Percentiles rank a stretch among this genome's conserved stretches.
Conservation (phyloP, 495 filamentous ascomycete species). For the Aspergillus cavernicola region DNA sequence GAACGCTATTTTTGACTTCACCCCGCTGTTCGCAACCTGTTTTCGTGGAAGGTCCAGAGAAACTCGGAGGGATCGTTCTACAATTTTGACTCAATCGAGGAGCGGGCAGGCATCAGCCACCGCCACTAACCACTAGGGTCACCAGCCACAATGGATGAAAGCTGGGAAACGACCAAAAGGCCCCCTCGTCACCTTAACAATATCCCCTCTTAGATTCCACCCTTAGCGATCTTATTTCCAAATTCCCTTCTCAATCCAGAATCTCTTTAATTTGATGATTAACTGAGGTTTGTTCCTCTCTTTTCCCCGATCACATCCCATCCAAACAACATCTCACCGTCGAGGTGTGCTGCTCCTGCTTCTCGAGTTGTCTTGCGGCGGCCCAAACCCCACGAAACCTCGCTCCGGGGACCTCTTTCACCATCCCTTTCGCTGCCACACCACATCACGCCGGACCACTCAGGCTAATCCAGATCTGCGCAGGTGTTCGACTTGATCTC, state of each 20-base stretch:
- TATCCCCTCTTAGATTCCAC: constrained; percentile 28
- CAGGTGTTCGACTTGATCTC: constrained; percentile 16
- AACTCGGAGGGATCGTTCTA: constrained; percentile 2
- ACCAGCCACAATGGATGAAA: constrained; percentile 23
- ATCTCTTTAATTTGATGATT: constrained; percentile 5
- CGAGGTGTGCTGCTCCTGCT: constrained; percentile 29
- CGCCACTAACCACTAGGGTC: constrained; percentile 23
- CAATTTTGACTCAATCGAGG: constrained; percentile 3
- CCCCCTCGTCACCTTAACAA: constrained; percentile 20
- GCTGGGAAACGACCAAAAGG: constrained; percentile 9
- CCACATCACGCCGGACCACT: constrained; percentile 11
- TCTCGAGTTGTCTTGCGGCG: constrained; percentile 34
- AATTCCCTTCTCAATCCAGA: constrained; percentile 3
- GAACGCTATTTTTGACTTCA: neutral
- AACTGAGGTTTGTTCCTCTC: constrained; percentile 7
- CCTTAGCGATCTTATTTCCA: constrained; percentile 23
- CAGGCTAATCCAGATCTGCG: constrained; percentile 15
- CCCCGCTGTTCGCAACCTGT: constrained; percentile 1
- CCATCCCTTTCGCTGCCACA: constrained; percentile 23
- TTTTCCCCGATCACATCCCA: constrained; percentile 18
- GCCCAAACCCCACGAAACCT: constrained; percentile 47
- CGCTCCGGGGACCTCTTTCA: constrained; percentile 30
- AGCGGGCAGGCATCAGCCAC: constrained; percentile 16
- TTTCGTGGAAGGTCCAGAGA: neutral
- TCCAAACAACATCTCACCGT: constrained; percentile 30